Conservation (phyloP, 306 rosid species). For the Begonia peltatifolia region DNA sequence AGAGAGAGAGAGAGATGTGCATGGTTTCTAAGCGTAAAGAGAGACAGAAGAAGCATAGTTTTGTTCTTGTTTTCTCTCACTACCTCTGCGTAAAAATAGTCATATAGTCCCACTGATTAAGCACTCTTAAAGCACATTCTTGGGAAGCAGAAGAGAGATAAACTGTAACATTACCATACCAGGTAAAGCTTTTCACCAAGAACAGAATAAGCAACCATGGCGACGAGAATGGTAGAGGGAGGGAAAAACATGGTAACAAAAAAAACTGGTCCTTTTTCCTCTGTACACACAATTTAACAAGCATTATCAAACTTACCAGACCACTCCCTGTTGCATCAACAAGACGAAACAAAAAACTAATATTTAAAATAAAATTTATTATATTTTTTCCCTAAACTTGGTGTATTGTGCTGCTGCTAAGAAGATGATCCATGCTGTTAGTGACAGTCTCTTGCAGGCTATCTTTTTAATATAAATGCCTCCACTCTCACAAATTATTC, state of each 20-base stretch:
- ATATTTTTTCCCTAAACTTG: constrained; percentile 55
- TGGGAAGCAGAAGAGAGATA: not conserved
- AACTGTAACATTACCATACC: constrained; percentile 35
- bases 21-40: too few species aligned
- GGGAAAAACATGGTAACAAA: constrained; percentile 73
- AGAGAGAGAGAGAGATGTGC: too few species aligned
- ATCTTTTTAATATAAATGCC: constrained; percentile 70
- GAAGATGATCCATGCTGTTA: constrained; percentile 62
- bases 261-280: constrained; percentile 70
- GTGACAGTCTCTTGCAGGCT: constrained; percentile 62
- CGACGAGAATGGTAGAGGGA: constrained; percentile 42
- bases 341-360: too few species aligned
- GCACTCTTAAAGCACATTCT: too few species aligned
- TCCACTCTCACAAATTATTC: constrained; percentile 8
- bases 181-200: constrained; percentile 58
- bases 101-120: too few species aligned
- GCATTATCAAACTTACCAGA: constrained; percentile 24
- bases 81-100: too few species aligned
- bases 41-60: too few species aligned
- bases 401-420: constrained; percentile 50
- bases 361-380: constrained; percentile 10
- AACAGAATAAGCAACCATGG: constrained; percentile 58
- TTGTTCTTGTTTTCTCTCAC: too few species aligned
- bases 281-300: constrained; percentile 63
- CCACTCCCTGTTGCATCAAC: constrained; percentile 44